These are phyloP conservation scores for Melastoma candidum DNA, from an alignment of 441 rosid genomes.

Conservation along the genomic window DNA sequence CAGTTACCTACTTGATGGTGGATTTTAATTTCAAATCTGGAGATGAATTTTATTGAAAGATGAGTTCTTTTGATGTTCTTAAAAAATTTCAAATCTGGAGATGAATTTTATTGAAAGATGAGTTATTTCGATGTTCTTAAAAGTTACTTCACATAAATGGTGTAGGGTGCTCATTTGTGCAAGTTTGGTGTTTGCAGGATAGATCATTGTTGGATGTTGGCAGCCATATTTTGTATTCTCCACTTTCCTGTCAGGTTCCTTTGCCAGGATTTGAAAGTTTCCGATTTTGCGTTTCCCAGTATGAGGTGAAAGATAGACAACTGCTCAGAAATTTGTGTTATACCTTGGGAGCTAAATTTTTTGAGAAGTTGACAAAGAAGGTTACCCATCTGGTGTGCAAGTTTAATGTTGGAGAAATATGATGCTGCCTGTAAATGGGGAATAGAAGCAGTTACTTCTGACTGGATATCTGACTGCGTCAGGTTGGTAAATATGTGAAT, in stretches of 20 bases:
- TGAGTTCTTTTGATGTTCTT: no score
- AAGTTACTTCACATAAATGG: no score
- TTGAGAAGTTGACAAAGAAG: slow-evolving; percentile 54
- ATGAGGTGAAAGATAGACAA: slow-evolving; percentile 65
- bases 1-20: no score
- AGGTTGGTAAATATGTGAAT: slow-evolving; percentile 51
- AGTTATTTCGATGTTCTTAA: no score
- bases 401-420: slow-evolving; percentile 67
- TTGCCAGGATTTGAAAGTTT: slow-evolving; percentile 75
- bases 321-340: slow-evolving; percentile 74
- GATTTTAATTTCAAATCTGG: no score
- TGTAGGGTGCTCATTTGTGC: neutral
- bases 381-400: slow-evolving; percentile 89
- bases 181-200: slow-evolving; percentile 47
- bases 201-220: slow-evolving; percentile 74
- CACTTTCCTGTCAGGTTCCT: slow-evolving; percentile 79
- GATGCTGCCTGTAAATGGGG: slow-evolving; percentile 81
- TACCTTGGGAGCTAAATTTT: slow-evolving; percentile 79
- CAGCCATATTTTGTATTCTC: slow-evolving; percentile 83
- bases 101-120: no score
- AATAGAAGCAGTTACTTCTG: slow-evolving; percentile 50
- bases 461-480: slow-evolving; percentile 90
- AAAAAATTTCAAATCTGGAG: no score
- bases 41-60: no score
- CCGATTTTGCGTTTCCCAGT: slow-evolving; percentile 78